Conservation (phyloP, 148 eudicot genomes). For the Chenopodium quinoa region DNA sequence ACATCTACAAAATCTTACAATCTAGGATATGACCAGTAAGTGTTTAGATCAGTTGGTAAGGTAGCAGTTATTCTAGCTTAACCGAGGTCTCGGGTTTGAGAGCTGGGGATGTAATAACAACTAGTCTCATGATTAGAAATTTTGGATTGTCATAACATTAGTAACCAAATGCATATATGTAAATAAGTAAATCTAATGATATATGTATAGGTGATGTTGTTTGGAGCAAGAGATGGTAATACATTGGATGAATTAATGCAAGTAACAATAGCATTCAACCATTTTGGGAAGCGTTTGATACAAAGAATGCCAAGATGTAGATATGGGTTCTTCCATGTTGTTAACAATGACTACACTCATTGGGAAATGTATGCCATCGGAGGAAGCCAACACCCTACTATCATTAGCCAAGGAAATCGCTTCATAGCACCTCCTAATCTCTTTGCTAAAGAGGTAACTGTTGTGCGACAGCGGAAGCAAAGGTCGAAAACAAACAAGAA, state of each 20-base stretch:
- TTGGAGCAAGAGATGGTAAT: conserved; percentile 35
- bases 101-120: not conserved
- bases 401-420: conserved; percentile 47
- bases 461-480: too few species aligned
- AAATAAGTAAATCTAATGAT: too few species aligned
- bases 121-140: not conserved
- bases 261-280: conserved; percentile 42
- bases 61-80: too few species aligned
- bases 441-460: conserved; percentile 39
- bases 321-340: conserved; percentile 39
- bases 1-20: too few species aligned
- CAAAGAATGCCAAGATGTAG: conserved; percentile 48
- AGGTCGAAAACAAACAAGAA: too few species aligned
- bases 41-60: too few species aligned
- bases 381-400: conserved; percentile 41
- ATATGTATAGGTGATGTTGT: conserved; percentile 35
- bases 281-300: conserved; percentile 42
- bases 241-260: conserved; percentile 33
- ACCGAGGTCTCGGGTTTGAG: too few species aligned
- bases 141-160: not conserved
- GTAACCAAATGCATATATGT: too few species aligned
- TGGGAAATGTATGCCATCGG: conserved; percentile 55
- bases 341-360: conserved; percentile 50
- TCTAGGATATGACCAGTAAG: too few species aligned
- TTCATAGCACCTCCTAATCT: conserved; percentile 39